Evolutionary conservation across 2,329 filamentous ascomycete species (phyloP).

Genomic region (Aspergillus felis): DNA sequence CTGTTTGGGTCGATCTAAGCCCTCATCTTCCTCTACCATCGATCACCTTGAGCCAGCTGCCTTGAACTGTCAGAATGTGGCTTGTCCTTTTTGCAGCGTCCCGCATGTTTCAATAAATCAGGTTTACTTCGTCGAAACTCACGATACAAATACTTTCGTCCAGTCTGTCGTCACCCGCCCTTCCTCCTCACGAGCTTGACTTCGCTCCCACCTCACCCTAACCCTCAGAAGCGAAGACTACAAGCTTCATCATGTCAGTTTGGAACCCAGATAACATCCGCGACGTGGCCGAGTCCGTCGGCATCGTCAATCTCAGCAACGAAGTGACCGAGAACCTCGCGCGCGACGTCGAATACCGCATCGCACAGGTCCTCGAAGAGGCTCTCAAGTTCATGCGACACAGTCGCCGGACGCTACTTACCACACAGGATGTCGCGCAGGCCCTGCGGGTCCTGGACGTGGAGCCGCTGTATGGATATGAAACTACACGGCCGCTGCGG

Average conservation of each 20-base stretch:
- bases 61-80: not conserved
- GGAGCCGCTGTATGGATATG: conserved; percentile 94
- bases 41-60: not conserved
- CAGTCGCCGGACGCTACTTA: conserved; percentile 77
- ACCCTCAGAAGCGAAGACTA: not conserved
- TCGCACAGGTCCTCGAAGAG: conserved; percentile 90
- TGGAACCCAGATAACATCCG: conserved; percentile 97
- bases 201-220: not conserved
- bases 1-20: not conserved
- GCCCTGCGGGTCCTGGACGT: conserved; percentile 84
- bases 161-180: not conserved
- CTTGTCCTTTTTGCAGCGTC: not conserved
- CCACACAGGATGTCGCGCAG: conserved; percentile 82
- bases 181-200: not conserved
- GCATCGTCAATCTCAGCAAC: conserved; percentile 74
- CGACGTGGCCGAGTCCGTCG: conserved; percentile 94
- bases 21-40: not conserved
- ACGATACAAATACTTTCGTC: not conserved
- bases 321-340: conserved; percentile 84
- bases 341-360: conserved; percentile 91
- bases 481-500: conserved; percentile 79
- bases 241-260: conserved; percentile 53
- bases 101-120: not conserved
- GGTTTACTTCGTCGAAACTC: too few species aligned
- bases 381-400: conserved; percentile 95